Evolutionary conservation across 148 eudicot species (phyloP).

Genomic region (Beta vulgaris): DNA sequence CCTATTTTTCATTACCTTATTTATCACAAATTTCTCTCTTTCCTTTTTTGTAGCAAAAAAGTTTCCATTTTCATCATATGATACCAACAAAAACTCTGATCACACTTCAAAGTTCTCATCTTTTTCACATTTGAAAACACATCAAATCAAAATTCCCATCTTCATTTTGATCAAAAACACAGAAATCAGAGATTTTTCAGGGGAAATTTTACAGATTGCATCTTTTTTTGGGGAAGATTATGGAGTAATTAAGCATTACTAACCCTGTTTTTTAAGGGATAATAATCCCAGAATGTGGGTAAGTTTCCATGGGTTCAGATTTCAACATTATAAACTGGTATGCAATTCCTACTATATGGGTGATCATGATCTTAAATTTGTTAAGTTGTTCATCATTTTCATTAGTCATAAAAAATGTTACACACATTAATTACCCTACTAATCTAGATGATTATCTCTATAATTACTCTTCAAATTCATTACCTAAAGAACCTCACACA

Average conservation of each 20-base stretch:
- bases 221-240: background rate
- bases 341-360: slow-evolving; percentile 25
- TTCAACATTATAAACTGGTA: slow-evolving; percentile 20
- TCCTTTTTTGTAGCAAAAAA: slow-evolving; percentile 24
- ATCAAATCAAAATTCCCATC: background rate
- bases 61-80: slow-evolving; percentile 25
- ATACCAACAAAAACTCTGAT: background rate
- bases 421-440: background rate
- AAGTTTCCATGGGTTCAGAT: slow-evolving; percentile 28
- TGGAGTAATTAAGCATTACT: background rate
- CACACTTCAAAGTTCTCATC: background rate
- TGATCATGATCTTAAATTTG: slow-evolving; percentile 27
- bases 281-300: background rate
- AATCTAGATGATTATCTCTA: slow-evolving; percentile 47
- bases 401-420: background rate
- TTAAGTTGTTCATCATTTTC: slow-evolving; percentile 24
- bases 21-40: slow-evolving; percentile 21
- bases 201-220: background rate
- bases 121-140: background rate
- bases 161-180: background rate
- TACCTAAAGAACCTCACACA: slow-evolving; percentile 33
- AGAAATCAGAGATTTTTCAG: background rate
- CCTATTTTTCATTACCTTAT: background rate
- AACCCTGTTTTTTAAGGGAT: too few relatives aligned
- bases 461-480: slow-evolving; percentile 22